Evolutionary conservation across 164 flowering plant genomes (phyloP), one percentile per base, ranked within the genome.

Genomic region (Vitis vinifera): DNA sequence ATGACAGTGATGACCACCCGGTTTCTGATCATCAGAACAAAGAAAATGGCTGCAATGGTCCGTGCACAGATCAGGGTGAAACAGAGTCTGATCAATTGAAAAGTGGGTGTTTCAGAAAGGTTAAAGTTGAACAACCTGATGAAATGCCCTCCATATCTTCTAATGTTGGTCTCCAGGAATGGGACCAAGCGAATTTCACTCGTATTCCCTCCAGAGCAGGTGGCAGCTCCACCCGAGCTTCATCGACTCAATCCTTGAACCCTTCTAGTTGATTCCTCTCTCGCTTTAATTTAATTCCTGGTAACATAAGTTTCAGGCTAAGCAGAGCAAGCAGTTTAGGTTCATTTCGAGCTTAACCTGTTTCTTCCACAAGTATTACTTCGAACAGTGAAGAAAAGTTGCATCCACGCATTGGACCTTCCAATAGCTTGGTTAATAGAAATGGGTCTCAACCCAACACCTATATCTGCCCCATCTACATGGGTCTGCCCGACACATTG

Each of bases 401-500:
- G 71, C 69, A 64, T 72, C 63, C 66, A 48, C 75, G 55, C 19
- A 51, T 78, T 27, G 69, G 74, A 62, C 57, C 76, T 16, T 23
- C 75, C 12, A 59, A 68, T 69, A 55, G 71, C 55, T 56, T 75
- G 51, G 60, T 52, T 62, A 59, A 63, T 67, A 69, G 78, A 60
- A 69, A 77, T 74, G 83, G 55, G 66, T 71, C 59, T 61, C 77
- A 65, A 67, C 80, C 99, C 51, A 94, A 94, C 76, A 82, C 94
- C 9, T 81, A 67, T 53, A 70, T 94, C 44, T 92, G 99, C 70
- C 97, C 98, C 14, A 65, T 94, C 70, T 92, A 97, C 73, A 94
- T 92, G 97, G 97, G 98, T 2, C 80, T 92, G 62, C 99, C 97
- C 59, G 97, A 97, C 48, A 86, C 97, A 37, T 84, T 94, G 62